These are phyloP conservation scores for Calonectria pseudoturangicola DNA, from an alignment of 2,329 filamentous ascomycete genomes.

Conservation along the genomic window DNA sequence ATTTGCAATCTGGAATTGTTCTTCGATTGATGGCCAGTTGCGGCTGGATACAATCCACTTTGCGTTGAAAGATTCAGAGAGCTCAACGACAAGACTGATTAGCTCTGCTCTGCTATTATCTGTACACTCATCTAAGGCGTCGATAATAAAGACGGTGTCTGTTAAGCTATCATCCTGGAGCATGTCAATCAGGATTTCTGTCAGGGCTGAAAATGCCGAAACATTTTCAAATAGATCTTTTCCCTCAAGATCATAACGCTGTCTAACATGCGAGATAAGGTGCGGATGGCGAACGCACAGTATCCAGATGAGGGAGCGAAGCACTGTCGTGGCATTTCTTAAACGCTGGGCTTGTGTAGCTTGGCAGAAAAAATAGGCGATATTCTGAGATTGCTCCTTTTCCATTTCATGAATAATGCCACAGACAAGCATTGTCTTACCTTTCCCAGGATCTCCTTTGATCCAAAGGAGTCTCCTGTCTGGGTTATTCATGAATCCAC, in stretches of 20 bases:
- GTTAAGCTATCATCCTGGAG: constrained; percentile 49
- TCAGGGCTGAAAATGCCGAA: constrained; percentile 62
- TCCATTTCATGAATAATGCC: constrained; percentile 54
- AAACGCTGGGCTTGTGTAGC: constrained; percentile 58
- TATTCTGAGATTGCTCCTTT: fast-evolving
- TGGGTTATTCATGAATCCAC: constrained; percentile 49
- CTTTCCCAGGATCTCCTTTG: constrained; percentile 60
- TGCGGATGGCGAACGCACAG: constrained; percentile 59
- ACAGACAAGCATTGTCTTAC: constrained; percentile 62
- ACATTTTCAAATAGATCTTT: constrained; percentile 61
- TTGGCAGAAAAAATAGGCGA: constrained; percentile 67
- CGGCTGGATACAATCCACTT: constrained; percentile 15
- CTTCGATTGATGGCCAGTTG: constrained; percentile 59
- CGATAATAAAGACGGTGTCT: constrained; percentile 44
- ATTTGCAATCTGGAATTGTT: constrained; percentile 48
- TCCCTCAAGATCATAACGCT: constrained; percentile 59
- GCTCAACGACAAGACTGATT: background rate
- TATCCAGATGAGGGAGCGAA: constrained; percentile 66
- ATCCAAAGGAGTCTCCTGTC: constrained; percentile 56
- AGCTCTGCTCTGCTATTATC: background rate
- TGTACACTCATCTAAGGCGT: constrained; percentile 20
- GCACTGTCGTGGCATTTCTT: constrained; percentile 63
- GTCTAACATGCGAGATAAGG: constrained; percentile 59
- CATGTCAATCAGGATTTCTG: constrained; percentile 62
- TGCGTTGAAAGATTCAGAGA: background rate